phyloP scores from a whole-genome alignment of 148 eudicot species.

The Rhododendron simsii region DNA sequence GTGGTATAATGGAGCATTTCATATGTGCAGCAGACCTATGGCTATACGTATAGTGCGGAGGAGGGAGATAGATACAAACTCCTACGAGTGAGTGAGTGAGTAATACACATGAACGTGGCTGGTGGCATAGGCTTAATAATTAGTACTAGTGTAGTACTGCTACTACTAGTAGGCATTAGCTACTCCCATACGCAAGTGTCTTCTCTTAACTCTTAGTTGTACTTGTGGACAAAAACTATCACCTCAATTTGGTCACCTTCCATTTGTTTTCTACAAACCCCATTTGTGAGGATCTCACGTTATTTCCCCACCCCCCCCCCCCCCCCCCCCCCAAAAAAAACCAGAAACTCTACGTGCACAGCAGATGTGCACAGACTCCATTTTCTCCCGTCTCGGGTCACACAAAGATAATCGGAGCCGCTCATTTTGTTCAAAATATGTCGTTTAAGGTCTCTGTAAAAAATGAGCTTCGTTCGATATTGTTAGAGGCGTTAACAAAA shows the following conservation, averaged over 20 bases:
- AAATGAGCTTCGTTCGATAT: no score
- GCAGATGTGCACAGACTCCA: no score
- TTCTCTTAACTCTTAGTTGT: neutral
- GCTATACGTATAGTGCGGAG: neutral
- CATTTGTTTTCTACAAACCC: neutral
- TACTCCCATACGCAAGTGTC: neutral
- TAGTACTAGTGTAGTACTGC: neutral
- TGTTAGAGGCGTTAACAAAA: no score
- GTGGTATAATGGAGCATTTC: no score
- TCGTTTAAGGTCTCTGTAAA: no score
- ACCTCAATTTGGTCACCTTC: neutral
- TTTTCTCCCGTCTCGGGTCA: no score
- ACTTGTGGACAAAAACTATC: slow-evolving; percentile 1
- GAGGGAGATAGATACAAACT: neutral
- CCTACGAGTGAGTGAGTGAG: neutral
- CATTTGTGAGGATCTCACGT: neutral
- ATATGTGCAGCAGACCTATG: neutral
- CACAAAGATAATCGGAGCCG: no score
- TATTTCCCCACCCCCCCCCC: neutral
- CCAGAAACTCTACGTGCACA: no score
- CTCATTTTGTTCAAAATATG: no score
- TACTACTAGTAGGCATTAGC: neutral
- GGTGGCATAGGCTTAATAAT: neutral
- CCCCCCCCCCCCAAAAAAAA: no score
- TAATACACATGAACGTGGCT: neutral